These are phyloP conservation scores for Abrus precatorius DNA, from an alignment of 306 rosid species.

Conservation along the genomic window DNA sequence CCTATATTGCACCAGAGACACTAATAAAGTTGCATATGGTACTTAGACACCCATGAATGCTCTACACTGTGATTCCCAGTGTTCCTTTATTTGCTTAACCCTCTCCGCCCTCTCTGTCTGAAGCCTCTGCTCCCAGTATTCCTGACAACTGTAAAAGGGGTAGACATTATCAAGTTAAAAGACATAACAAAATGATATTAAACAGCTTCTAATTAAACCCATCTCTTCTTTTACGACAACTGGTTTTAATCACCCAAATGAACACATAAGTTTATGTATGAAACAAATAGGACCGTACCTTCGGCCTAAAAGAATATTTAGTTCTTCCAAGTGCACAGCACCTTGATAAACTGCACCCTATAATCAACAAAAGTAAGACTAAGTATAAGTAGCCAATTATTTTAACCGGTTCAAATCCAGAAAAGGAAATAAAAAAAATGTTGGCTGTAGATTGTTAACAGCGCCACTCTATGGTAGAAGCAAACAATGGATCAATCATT, in stretches of 20 bases:
- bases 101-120: slow-evolving; percentile 76
- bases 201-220: background rate
- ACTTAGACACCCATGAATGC: slow-evolving; percentile 67
- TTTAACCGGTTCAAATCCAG: slow-evolving; percentile 1
- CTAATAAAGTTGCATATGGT: background rate
- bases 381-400: background rate
- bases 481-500: background rate
- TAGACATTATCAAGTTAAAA: background rate
- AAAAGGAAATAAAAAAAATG: background rate
- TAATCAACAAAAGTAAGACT: slow-evolving; percentile 32
- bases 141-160: slow-evolving; percentile 61
- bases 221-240: background rate
- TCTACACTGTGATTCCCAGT: slow-evolving; percentile 80
- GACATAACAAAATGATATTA: background rate
- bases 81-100: slow-evolving; percentile 78
- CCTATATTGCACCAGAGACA: background rate
- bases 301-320: slow-evolving; percentile 68
- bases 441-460: background rate
- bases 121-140: slow-evolving; percentile 87
- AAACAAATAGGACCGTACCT: slow-evolving; percentile 55
- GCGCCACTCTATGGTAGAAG: background rate
- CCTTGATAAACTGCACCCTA: slow-evolving; percentile 80
- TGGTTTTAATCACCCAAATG: background rate
- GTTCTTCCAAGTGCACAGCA: slow-evolving; percentile 83
- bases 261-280: background rate